Conservation (phyloP, 78 protist species). For the Isochrysis galbana region DNA sequence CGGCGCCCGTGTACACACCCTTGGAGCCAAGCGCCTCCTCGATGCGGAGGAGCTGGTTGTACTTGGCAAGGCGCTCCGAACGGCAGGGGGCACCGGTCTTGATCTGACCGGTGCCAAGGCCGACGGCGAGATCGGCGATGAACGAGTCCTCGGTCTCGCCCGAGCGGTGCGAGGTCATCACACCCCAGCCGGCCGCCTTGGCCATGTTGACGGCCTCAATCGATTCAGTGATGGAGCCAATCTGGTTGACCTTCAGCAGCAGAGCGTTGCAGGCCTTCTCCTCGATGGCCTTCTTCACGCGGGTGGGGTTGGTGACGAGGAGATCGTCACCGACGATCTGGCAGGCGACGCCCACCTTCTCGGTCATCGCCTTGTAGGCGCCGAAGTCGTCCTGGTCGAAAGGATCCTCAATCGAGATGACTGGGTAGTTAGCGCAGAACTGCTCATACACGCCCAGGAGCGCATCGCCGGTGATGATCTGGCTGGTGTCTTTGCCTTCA, state of each 20-base stretch:
- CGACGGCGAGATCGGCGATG: constrained; percentile 95
- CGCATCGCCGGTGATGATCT: constrained; percentile 18
- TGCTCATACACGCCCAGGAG: constrained; percentile 65
- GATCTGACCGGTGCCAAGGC: constrained; percentile 96
- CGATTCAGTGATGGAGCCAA: constrained; percentile 90
- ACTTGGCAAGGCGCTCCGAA: constrained; percentile 61
- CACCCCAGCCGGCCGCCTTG: constrained; percentile 87
- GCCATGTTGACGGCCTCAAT: constrained; percentile 84
- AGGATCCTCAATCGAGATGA: constrained; percentile 97
- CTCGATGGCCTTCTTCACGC: constrained; percentile 89
- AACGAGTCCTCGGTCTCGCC: constrained; percentile 94
- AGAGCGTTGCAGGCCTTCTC: constrained; percentile 93
- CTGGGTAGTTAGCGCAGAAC: constrained; percentile 22
- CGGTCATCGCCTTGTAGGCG: neutral
- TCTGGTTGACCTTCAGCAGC: constrained; percentile 97
- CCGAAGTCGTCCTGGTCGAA: constrained; percentile 98
- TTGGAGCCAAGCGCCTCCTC: constrained; percentile 69
- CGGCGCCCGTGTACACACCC: constrained; percentile 35
- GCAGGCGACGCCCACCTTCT: neutral
- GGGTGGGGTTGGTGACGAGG: constrained; percentile 95
- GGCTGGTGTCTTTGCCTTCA: neutral
- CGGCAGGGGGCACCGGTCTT: constrained; percentile 99
- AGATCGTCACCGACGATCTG: constrained; percentile 99
- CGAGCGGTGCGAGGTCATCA: constrained; percentile 96
- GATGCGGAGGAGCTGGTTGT: constrained; percentile 97